A percentile compares a stretch with the other conserved stretches of the same genome.
Conservation (phyloP, 2,329 filamentous ascomycete species). For the Penicillium sclerotiorum region DNA sequence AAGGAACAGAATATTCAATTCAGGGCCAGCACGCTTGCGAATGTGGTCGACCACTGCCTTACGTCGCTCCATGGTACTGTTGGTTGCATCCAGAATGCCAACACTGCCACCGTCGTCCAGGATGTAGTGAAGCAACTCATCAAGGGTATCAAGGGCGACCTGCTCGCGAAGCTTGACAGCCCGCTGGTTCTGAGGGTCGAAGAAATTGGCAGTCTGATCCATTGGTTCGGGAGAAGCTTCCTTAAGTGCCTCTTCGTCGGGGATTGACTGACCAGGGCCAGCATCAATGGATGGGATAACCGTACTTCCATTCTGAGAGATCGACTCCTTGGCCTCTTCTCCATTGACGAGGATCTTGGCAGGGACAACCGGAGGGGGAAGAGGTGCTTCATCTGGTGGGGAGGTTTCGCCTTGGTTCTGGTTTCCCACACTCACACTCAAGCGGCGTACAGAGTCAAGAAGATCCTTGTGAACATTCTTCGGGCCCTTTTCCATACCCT, state of each 20-base stretch:
- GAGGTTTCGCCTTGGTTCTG: slow-evolving; percentile 29
- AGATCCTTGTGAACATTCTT: slow-evolving; percentile 44
- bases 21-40: slow-evolving; percentile 76
- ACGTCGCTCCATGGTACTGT: slow-evolving; percentile 86
- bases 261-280: slow-evolving; percentile 12
- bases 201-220: slow-evolving; percentile 91
- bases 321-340: slow-evolving; percentile 41
- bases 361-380: slow-evolving; percentile 46
- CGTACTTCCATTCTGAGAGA: slow-evolving; percentile 24
- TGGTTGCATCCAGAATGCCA: slow-evolving; percentile 95
- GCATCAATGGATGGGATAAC: slow-evolving; percentile 30
- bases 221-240: slow-evolving; percentile 55
- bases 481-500: slow-evolving; percentile 21
- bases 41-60: slow-evolving; percentile 83
- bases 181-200: slow-evolving; percentile 83
- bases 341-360: slow-evolving; percentile 64
- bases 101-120: slow-evolving; percentile 80
- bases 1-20: slow-evolving; percentile 88
- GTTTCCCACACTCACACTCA: slow-evolving; percentile 43
- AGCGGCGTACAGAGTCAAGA: slow-evolving; percentile 46
- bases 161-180: slow-evolving; percentile 85
- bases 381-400: slow-evolving; percentile 31
- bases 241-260: slow-evolving; percentile 23
- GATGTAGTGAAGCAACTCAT: slow-evolving; percentile 90
- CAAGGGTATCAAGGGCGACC: slow-evolving; percentile 86